Conservation (phyloP, 2,329 filamentous ascomycete genomes). For the Colletotrichum musicola region DNA sequence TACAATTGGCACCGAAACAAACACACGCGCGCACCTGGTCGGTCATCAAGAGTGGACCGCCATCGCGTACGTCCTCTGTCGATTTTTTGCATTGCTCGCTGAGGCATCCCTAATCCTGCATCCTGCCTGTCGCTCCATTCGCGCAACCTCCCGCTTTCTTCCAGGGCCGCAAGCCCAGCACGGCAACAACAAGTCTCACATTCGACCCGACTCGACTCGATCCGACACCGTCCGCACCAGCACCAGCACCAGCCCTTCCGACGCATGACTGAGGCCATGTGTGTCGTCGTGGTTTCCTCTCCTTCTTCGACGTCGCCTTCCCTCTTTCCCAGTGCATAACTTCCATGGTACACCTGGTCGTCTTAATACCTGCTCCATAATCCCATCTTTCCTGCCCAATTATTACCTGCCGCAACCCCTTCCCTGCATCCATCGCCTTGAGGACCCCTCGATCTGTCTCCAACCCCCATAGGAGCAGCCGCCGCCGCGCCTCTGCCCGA, state of each 20-base stretch:
- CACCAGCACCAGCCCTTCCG: conserved; percentile 22
- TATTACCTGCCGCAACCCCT: background rate
- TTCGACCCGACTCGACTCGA: conserved; percentile 21
- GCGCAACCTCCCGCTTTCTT: background rate
- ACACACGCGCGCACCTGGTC: too few relatives aligned
- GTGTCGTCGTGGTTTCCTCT: conserved; percentile 30
- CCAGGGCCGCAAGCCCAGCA: background rate
- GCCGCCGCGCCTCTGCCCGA: conserved; percentile 18
- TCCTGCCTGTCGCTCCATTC: too few relatives aligned
- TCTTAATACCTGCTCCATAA: conserved; percentile 12
- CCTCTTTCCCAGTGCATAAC: conserved; percentile 34
- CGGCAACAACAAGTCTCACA: background rate
- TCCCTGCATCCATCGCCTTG: conserved; percentile 17
- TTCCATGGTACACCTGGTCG: conserved; percentile 25
- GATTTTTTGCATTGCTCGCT: too few relatives aligned
- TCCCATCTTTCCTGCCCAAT: conserved; percentile 25
- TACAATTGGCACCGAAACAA: too few relatives aligned
- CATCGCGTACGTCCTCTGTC: too few relatives aligned
- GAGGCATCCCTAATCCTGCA: too few relatives aligned
- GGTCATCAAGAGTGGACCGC: too few relatives aligned
- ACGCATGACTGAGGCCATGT: conserved; percentile 38
- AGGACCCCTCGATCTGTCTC: conserved; percentile 35
- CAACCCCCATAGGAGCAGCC: background rate
- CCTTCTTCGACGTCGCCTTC: conserved; percentile 33
- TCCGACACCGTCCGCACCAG: conserved; percentile 14